Conservation (phyloP, 1,284 basidiomycete genomes). For the Marasmius oreades region DNA sequence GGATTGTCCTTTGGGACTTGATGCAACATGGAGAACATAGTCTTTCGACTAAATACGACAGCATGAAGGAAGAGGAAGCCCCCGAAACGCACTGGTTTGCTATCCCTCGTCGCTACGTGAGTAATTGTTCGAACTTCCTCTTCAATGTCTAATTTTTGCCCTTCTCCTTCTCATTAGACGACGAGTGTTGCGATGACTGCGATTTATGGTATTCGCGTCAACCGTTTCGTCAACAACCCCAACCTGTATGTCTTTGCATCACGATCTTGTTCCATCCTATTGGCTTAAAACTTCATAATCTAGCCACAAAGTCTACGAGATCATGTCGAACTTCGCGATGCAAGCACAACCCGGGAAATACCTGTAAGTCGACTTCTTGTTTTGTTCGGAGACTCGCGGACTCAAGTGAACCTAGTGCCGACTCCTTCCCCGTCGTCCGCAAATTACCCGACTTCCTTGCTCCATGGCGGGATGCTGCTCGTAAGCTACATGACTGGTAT, state of each 20-base stretch:
- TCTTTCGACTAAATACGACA: neutral
- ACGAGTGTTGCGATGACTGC: slow-evolving; percentile 3
- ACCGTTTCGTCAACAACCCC: neutral
- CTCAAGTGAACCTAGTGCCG: neutral
- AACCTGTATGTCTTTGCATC: neutral
- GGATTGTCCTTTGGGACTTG: neutral
- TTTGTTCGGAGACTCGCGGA: neutral
- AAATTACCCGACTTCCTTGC: neutral
- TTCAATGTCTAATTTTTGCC: neutral
- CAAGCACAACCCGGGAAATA: neutral
- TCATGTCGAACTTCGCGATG: neutral
- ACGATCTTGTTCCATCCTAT: neutral
- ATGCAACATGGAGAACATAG: neutral
- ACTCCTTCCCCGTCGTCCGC: slow-evolving; percentile 1
- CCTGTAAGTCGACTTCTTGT: neutral
- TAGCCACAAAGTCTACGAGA: slow-evolving; percentile 1
- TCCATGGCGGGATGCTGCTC: neutral
- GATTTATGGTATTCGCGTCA: neutral
- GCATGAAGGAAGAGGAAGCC: neutral
- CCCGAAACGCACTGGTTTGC: slow-evolving; percentile 1
- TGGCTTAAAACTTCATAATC: neutral
- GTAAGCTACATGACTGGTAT: slow-evolving; percentile 1
- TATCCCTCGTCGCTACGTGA: slow-evolving; percentile 1
- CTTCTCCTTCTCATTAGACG: neutral
- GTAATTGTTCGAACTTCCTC: neutral